Base-by-base conservation (phyloP, 2,329 filamentous ascomycete genomes). In the Epichloe uncinata region DNA sequence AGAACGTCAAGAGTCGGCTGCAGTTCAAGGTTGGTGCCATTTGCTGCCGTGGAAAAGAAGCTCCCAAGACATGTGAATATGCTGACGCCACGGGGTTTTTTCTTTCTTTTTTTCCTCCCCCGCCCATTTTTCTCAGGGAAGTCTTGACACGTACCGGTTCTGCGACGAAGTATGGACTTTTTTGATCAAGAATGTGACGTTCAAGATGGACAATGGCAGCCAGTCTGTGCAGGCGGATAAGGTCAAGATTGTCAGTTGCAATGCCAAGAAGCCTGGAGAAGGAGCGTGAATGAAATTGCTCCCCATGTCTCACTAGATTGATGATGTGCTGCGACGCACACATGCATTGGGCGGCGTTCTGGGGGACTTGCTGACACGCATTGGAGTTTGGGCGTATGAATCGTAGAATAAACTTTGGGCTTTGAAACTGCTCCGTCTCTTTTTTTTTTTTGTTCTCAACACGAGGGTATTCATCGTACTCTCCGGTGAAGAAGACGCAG, bases 141-240 rank as follows among this genome's bases (percentile, higher is more conserved):
- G 94, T 64, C 82, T 98, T 55, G 90, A 97, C 66, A 97, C 93
- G 15, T 98, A 98, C 73, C 85, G 93, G 59, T 98, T 98, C 77
- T 98, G 93, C 73, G 93, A 98, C 70, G 93, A 98, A 72, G 93
- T 98, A 52, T 98, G 93, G 93, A 98, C 93, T 1, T 98, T 98
- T 68, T 79, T 98, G 52, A 95, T 98, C 70, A 96, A 96, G 70
- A 93, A 97, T 58, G 90, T 97, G 50, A 89, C 84, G n/a, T 97
- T 98, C 73, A 98, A 98, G 72, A 84, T 97, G 72, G 91, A 97
- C 60, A 87, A 85, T 48, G 77, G 76, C 57, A 80, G 78, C 50
- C 78, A 82, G 53, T 78, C 79, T 1, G 81, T 97, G 13, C 72
- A 78, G 37, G 89, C 90, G 18, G 91, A 96, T 64, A 91, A 89